Evolutionary conservation across 192 early-diverging fungal genomes (phyloP), one percentile per base, ranked within the genome.

Genomic region (Blastocladiella britannica): DNA sequence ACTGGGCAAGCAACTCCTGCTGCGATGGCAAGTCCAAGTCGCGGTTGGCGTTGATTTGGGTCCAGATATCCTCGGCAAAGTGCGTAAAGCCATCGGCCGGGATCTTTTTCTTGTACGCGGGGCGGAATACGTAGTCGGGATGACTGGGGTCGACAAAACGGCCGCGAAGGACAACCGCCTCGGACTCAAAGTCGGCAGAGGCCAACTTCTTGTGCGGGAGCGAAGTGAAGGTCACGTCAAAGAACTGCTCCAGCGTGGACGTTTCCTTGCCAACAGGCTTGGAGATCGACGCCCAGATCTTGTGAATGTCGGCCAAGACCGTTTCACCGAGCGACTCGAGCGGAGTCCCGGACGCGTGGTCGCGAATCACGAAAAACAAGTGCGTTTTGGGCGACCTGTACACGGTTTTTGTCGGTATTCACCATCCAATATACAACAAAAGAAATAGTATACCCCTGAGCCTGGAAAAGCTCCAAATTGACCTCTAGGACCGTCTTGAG

Each of bases 401-500:
- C 23, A 22, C 7, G 53, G 22, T 27, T 7, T 28, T 26, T 27
- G 24, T 12, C 52, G 53, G 26, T 20, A 66, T 56, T 28, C 26
- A 52, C 27, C 24, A 59, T 43, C 15, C 18, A 5, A 22, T 51
- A 64, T 18, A 25, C 62, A 23, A 7, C 7, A 43, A 18, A 52
- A 25, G 8, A 29, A 18, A 65, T 52, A 23, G 9, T n/a, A 6
- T 61, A 64, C 67, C 85, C 77, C 37, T 82, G 65, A 56, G 74
- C 65, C 65, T 90, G 86, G 65, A 99, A 99, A 30, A 99, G 77
- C 68, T 97, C 88, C 62, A 99, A 65, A 64, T 99, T 97, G 29
- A 99, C 95, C 59, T 99, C 95, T 69, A 99, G 84, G 0, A 99
- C 95, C 5, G 92, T 97, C 70, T 95, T 97, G 22, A 99, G 72